These are phyloP conservation scores for Thelonectria olida DNA, from an alignment of 2,329 filamentous ascomycete species.

Conservation along the genomic window DNA sequence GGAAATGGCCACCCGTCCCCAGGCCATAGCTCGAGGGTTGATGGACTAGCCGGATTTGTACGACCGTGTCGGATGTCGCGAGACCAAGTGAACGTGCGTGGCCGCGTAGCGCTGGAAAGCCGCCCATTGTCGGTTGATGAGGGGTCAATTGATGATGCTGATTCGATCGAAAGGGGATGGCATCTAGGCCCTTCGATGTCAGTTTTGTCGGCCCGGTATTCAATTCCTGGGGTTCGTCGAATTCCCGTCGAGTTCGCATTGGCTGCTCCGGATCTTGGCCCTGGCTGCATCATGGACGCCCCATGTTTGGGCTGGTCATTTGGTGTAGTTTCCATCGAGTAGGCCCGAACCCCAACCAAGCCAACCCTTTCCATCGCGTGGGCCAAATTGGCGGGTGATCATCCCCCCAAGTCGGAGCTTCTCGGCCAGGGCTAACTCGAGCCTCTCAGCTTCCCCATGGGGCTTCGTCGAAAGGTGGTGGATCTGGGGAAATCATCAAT, in stretches of 20 bases:
- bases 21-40: background rate
- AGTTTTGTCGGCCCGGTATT: constrained; percentile 10
- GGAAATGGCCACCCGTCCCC: constrained; percentile 7
- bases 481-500: background rate
- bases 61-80: background rate
- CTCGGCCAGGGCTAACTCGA: background rate
- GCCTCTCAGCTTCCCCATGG: background rate
- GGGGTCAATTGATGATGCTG: background rate
- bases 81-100: background rate
- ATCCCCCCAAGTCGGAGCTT: background rate
- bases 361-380: background rate
- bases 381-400: background rate
- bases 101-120: background rate
- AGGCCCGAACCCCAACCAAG: constrained; percentile 12
- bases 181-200: background rate
- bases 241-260: background rate
- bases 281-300: background rate
- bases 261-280: background rate
- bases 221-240: background rate
- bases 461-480: background rate
- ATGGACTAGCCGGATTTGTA: constrained; percentile 11
- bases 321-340: no score
- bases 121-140: background rate
- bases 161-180: background rate
- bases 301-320: constrained; percentile 5